Conservation (phyloP, 179 eudicot species). For the Patellifolia procumbens region DNA sequence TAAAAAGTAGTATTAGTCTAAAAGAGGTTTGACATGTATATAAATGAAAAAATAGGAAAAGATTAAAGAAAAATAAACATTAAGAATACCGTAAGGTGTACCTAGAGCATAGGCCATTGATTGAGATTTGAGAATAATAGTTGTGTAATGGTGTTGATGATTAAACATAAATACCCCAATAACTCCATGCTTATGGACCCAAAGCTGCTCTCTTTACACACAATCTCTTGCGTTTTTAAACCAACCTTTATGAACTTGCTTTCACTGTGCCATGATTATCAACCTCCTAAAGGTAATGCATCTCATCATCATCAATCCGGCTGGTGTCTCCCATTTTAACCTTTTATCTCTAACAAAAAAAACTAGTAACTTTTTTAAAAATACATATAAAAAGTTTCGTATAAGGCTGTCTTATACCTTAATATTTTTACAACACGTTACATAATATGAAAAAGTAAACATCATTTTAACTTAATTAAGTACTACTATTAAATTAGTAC, state of each 20-base stretch:
- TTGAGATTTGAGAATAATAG: background rate
- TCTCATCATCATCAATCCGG: slow-evolving; percentile 28
- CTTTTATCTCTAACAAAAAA: too few species aligned
- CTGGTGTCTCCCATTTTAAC: slow-evolving; percentile 26
- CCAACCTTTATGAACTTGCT: slow-evolving; percentile 18
- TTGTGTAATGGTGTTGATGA: slow-evolving; percentile 21
- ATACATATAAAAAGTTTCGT: too few species aligned
- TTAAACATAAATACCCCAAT: slow-evolving; percentile 24
- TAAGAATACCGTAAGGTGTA: background rate
- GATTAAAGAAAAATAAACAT: background rate
- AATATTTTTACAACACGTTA: too few species aligned
- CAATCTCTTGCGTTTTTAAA: slow-evolving; percentile 25
- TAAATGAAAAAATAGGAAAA: too few species aligned
- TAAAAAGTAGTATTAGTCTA: too few species aligned
- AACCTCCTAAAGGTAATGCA: slow-evolving; percentile 33
- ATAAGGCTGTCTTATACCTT: too few species aligned
- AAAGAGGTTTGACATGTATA: too few species aligned
- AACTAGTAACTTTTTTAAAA: too few species aligned
- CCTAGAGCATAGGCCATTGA: slow-evolving; percentile 14
- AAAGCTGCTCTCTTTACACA: slow-evolving; percentile 33
- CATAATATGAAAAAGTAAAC: too few species aligned
- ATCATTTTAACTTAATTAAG: too few species aligned
- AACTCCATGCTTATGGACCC: slow-evolving; percentile 17
- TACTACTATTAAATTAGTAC: too few species aligned
- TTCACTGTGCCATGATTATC: slow-evolving; percentile 29